Conservation (phyloP, 2,329 filamentous ascomycete genomes). For the Orbilia brochopaga region DNA sequence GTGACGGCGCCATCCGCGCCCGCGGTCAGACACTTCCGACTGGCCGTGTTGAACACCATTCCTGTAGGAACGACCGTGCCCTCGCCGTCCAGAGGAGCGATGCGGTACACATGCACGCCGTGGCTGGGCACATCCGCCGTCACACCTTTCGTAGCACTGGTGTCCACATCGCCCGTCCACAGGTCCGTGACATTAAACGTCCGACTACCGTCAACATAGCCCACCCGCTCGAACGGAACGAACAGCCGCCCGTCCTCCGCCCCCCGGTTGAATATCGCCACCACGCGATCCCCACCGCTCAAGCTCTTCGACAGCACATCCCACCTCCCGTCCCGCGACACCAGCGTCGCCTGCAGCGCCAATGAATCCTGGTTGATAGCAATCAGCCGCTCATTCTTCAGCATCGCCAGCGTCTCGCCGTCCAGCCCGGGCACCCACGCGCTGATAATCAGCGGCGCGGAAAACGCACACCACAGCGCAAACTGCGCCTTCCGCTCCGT, state of each 20-base stretch:
- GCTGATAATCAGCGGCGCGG: conserved; percentile 58
- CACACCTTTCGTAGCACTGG: conserved; percentile 50
- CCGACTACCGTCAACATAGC: conserved; percentile 55
- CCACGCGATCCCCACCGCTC: conserved; percentile 61
- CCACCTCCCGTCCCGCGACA: conserved; percentile 59
- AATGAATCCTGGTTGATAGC: conserved; percentile 60
- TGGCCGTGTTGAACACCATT: conserved; percentile 63
- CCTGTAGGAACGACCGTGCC: conserved; percentile 59
- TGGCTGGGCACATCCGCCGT: conserved; percentile 57
- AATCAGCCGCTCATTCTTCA: conserved; percentile 60
- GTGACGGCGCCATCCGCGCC: conserved; percentile 55
- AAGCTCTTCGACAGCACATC: conserved; percentile 62
- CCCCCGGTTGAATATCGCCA: conserved; percentile 62
- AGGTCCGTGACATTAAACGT: conserved; percentile 59
- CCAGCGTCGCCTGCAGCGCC: conserved; percentile 61
- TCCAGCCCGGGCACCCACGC: conserved; percentile 59
- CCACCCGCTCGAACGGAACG: conserved; percentile 58
- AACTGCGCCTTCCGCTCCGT: conserved; percentile 58
- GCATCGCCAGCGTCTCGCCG: conserved; percentile 57
- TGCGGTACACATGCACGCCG: conserved; percentile 60
- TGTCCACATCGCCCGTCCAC: conserved; percentile 58
- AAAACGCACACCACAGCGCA: conserved; percentile 57
- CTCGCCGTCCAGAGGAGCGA: conserved; percentile 56
- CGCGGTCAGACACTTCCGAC: conserved; percentile 59
- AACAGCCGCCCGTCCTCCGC: conserved; percentile 54